Conservation (phyloP, 2,329 filamentous ascomycete genomes). For the Cyanodermella asteris region DNA sequence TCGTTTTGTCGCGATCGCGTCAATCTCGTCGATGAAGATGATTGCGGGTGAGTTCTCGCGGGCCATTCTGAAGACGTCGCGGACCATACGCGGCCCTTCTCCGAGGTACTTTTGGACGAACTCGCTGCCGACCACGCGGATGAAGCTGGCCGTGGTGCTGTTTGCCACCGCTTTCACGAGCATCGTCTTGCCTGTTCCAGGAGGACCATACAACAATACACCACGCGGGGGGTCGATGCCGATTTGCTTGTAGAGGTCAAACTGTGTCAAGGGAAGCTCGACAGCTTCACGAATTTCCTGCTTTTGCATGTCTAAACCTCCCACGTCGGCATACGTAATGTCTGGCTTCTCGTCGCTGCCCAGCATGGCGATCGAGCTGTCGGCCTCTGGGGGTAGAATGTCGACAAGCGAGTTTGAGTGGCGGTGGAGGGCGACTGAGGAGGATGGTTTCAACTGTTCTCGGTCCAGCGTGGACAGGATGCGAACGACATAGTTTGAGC, state of each 20-base stretch:
- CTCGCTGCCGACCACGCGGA: constrained; percentile 91
- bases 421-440: constrained; percentile 88
- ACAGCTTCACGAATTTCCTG: constrained; percentile 97
- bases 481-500: constrained; percentile 95
- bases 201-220: constrained; percentile 87
- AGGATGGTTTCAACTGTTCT: constrained; percentile 92
- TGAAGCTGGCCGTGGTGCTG: constrained; percentile 93
- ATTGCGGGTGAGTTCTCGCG: constrained; percentile 95
- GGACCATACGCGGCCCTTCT: constrained; percentile 94
- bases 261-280: constrained; percentile 88
- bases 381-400: constrained; percentile 93
- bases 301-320: constrained; percentile 98
- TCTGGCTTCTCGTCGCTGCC: constrained; percentile 94
- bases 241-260: constrained; percentile 97
- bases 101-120: constrained; percentile 98
- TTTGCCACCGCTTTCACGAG: constrained; percentile 96
- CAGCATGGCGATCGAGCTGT: constrained; percentile 97
- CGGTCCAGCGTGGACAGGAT: constrained; percentile 96
- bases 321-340: constrained; percentile 92
- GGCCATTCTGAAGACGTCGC: constrained; percentile 97
- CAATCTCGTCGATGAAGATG: constrained; percentile 95
- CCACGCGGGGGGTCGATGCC: constrained; percentile 91
- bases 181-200: constrained; percentile 93
- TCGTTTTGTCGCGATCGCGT: constrained; percentile 95
- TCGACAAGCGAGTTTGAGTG: constrained; percentile 98